Evolutionary conservation across 768 basidiomycete species (phyloP), one percentile per base, ranked within the genome.

Genomic region (Mycena filopes): DNA sequence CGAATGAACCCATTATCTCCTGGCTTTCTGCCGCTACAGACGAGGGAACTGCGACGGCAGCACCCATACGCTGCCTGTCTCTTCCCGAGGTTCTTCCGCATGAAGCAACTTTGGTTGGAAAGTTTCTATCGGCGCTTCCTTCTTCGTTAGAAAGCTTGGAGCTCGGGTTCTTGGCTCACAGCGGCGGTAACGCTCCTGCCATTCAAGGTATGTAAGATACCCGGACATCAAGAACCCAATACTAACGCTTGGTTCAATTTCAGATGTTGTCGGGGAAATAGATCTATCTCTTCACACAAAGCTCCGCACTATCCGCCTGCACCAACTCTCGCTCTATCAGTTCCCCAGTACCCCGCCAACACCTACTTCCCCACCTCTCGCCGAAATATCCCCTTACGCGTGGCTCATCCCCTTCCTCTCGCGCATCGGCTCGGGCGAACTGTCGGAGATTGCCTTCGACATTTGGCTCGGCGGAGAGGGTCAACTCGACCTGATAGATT

Each of bases 381-480:
- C 60, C 33, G 45, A 55, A 29, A 50, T 58, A 42, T 72, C 74
- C 20, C 74, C 70, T 11, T 75, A 70, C 54, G 58, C 67, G 11
- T 79, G 78, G 77, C 63, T 80, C 48, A 50, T 72, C 4, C 62
- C 73, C 8, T 45, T 79, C 29, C 67, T 79, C 36, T 72, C 71
- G 5, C 72, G 71, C 31, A 66, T 75, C 28, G 64, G 43, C 43
- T 74, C 76, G 13, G 45, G 51, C 29, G 51, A 51, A 11, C 31
- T 79, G 15, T 46, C 55, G n/a, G 61, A 68, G 41, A 61, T 78
- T 15, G 63, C 65, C 31, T 72, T 80, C 42, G 59, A 70, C 51
- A 65, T 80, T 11, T 80, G 79, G 78, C 63, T 81, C 46, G 77
- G 77, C 29, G 66, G 71, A 20, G 77, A 80, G 65, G 45, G 47